Evolutionary conservation across 1,139 yeast species (phyloP), one percentile per base, ranked within the genome.

Genomic region (Geotrichum armillariae): DNA sequence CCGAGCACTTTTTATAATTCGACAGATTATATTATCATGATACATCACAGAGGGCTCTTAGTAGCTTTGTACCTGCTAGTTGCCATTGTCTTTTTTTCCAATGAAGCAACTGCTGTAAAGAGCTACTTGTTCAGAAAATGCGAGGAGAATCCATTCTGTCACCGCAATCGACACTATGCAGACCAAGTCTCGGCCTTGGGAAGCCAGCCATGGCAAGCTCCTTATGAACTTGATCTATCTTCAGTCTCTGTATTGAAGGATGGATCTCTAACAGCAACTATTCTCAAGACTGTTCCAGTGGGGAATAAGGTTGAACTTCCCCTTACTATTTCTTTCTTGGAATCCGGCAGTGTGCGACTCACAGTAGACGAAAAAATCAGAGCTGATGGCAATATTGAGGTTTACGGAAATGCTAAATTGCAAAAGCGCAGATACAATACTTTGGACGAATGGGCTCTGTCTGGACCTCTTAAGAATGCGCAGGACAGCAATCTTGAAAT

Each of bases 111-210:
- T 20, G 83, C 83, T 0, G 93, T 82, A 22, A 85, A 88, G 65
- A 79, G 78, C 11, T 80, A 83, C 60, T 68, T 90, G 52, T 87
- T 91, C 73, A 87, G 88, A 66, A 80, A 77, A 14, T 93, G 99
- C 69, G 81, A 74, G 9, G 83, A 86, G 60, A 79, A 91, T 18
- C 95, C 97, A 7, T 91, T 93, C 65, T 93, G 99, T 65, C 71
- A 77, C 46, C 75, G 99, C 63, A 89, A 93, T 62, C 71, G 94
- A 48, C 80, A 80, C 54, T 90, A 78, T 65, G 93, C 94, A 1
- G 61, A 65, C 14, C 67, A 74, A 46, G 75, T 84, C 14, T 55
- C 64, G 1, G 59, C 63, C 4, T 31, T 22, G 17, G 45, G 46
- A 25, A 25, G 40, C 18, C 22, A 32, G 16, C 37, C 56, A 63